A percentile compares a stretch with the other conserved stretches of the same genome.
phyloP scores from a whole-genome alignment of 176 grass and related monocot genomes.

The Carex pumila region DNA sequence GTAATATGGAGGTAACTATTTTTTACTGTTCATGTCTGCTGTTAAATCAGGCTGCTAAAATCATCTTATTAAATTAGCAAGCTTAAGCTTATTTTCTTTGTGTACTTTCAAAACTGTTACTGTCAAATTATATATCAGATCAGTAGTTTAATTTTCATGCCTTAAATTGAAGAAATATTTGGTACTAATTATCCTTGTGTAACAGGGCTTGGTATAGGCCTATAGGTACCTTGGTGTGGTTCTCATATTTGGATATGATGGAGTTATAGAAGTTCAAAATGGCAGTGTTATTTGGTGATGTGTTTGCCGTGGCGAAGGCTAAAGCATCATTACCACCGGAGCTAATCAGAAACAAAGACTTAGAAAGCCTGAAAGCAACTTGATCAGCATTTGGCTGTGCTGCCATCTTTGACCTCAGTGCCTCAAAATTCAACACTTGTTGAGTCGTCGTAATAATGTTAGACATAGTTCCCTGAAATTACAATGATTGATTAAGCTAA shows the following conservation, averaged over 20 bases:
- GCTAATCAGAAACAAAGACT: constrained; percentile 68
- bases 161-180: no score
- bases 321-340: constrained; percentile 45
- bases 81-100: no score
- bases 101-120: no score
- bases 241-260: constrained; percentile 45
- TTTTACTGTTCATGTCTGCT: no score
- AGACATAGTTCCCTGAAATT: constrained; percentile 30
- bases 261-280: constrained; percentile 35
- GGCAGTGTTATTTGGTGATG: constrained; percentile 18
- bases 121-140: no score
- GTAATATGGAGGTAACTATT: no score
- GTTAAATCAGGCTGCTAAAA: no score
- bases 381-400: not conserved
- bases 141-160: no score
- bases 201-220: no score
- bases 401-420: constrained; percentile 35
- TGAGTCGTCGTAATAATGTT: constrained; percentile 49
- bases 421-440: constrained; percentile 57
- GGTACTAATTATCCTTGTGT: no score
- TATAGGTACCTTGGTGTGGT: constrained; percentile 37
- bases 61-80: no score
- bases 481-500: no score
- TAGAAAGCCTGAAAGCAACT: constrained; percentile 16
- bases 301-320: constrained; percentile 37